These are phyloP conservation scores for Uronychia binucleata DNA, from an alignment of 73 alveolate genomes.

Conservation along the genomic window DNA sequence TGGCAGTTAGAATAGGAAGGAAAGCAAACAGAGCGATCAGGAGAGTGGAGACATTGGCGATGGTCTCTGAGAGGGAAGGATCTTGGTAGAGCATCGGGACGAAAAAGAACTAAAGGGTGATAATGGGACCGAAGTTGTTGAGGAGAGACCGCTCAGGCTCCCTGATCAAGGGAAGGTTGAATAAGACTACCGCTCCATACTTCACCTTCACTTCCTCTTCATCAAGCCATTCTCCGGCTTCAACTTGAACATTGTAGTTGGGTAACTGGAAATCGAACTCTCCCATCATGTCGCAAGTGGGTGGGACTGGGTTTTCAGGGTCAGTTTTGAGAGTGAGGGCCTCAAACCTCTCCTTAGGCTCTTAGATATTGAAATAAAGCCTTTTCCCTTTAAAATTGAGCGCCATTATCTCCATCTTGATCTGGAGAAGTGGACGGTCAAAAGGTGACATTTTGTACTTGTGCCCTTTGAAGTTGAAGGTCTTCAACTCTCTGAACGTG, in stretches of 20 bases:
- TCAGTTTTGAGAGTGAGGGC: background rate
- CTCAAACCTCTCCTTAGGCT: background rate
- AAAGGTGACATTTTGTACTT: background rate
- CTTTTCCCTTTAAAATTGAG: background rate
- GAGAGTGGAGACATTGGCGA: background rate
- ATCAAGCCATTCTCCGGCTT: background rate
- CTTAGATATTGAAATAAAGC: background rate
- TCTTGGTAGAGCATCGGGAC: background rate
- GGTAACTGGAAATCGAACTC: background rate
- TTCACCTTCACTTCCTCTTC: background rate
- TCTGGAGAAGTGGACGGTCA: background rate
- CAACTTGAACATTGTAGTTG: background rate
- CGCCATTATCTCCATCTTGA: background rate
- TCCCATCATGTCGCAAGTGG: background rate
- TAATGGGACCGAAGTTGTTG: background rate
- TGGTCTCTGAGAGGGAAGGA: background rate
- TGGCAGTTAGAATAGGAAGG: background rate
- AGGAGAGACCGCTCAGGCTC: background rate
- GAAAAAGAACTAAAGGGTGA: background rate
- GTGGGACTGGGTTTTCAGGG: background rate
- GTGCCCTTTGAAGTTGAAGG: background rate
- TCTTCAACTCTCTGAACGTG: background rate
- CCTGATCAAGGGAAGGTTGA: background rate
- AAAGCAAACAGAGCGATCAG: background rate
- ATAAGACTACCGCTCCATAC: background rate